Base-by-base conservation (phyloP, 2,329 filamentous ascomycete species). In the Monilinia fructigena region DNA sequence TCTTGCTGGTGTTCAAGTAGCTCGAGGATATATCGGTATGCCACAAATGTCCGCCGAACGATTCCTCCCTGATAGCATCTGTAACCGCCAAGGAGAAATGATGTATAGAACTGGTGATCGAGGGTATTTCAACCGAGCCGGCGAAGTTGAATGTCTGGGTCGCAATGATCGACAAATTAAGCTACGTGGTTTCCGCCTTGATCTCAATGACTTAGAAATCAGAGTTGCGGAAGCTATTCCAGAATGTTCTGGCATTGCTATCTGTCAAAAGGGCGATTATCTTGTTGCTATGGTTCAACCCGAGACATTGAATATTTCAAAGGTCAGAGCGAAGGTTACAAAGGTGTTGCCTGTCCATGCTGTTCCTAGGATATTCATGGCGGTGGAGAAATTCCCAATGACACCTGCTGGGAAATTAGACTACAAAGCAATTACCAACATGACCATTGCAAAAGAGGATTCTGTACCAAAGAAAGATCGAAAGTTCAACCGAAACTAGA, bases 61-160 rank as follows among this genome's bases (percentile, higher is more conserved):
- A 67, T 78, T 78, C 50, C 67, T 76, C 7, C 68, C 70, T 0
- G 78, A 80, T 65, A 55, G 72, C 0, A 69, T 78, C 31, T 54
- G 55, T 28, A 60, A 66, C 31, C 59, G 64, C 0, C 42, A 58
- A 5, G 68, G 54, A 2, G 74, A 77, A 65, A 55, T 38, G 3
- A 81, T 79, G 75, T 80, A 80, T 67, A 69, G 72, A 35, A 82
- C 80, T 0, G 81, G 81, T 6, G 81, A 83, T 68, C 65, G 71
- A 1, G 80, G 76, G 4, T 76, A 74, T n/a, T 78, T 78, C 70
- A 74, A 70, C 2, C 60, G 72, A 0, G 74, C 76, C 47, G 80
- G 79, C 0, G 72, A 79, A n/a, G 60, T 83, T 2, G 69, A 76
- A 3, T 76, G 77, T 48, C 67, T 78, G 5, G 79, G 80, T 1